Conservation (phyloP, 371 early-diverging fungal genomes). For the Syncephalastrum monosporum region DNA sequence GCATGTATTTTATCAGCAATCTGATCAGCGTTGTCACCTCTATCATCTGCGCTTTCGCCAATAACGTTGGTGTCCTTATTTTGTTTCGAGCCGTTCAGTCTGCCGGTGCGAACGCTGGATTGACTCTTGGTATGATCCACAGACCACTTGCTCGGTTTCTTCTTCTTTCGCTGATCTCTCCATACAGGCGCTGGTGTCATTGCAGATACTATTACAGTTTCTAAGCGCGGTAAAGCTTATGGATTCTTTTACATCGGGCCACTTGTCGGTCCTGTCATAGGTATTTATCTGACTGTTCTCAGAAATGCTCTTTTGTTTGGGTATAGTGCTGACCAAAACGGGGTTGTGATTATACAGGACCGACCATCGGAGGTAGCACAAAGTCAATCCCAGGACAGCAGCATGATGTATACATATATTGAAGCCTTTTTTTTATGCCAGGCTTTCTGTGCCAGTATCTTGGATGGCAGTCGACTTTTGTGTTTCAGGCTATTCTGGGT, state of each 20-base stretch:
- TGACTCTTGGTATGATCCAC: slow-evolving; percentile 46
- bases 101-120: slow-evolving; percentile 61
- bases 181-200: slow-evolving; percentile 33
- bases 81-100: slow-evolving; percentile 66
- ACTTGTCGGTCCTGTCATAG: slow-evolving; percentile 18
- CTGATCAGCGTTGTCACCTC: slow-evolving; percentile 52
- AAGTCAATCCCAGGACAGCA: no score
- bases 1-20: slow-evolving; percentile 54
- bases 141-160: background rate
- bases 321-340: no score
- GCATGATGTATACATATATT: no score
- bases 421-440: background rate
- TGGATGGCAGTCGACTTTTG: slow-evolving; percentile 67
- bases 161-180: background rate
- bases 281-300: background rate
- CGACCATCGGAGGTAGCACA: slow-evolving; percentile 5
- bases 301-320: background rate
- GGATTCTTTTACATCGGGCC: slow-evolving; percentile 27
- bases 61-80: slow-evolving; percentile 48
- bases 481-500: slow-evolving; percentile 54
- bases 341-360: background rate
- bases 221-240: slow-evolving; percentile 26
- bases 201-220: slow-evolving; percentile 24
- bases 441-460: slow-evolving; percentile 57
- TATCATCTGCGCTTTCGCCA: slow-evolving; percentile 58